Percentiles rank a stretch among this genome's conserved stretches.
phyloP scores from a whole-genome alignment of 2,329 filamentous ascomycete genomes.

The Zasmidium cellare region DNA sequence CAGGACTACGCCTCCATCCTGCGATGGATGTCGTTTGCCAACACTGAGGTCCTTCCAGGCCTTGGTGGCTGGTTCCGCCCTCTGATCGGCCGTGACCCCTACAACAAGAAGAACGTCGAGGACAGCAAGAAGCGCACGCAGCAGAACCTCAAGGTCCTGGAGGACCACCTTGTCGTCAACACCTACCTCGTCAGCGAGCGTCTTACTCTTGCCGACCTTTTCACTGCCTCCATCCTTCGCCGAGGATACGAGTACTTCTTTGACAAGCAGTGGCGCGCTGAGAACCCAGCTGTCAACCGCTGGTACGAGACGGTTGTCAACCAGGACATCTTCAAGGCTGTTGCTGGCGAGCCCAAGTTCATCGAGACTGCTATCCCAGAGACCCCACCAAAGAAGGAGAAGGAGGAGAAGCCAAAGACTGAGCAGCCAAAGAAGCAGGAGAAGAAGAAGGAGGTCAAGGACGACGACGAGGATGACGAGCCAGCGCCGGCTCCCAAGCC shows the following conservation, averaged over 20 bases:
- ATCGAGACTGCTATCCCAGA: slow-evolving; percentile 79
- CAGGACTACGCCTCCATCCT: slow-evolving; percentile 99
- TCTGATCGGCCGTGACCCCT: slow-evolving; percentile 75
- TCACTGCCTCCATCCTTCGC: slow-evolving; percentile 73
- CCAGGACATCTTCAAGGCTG: slow-evolving; percentile 85
- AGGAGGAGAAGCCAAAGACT: slow-evolving; percentile 53
- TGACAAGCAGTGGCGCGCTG: slow-evolving; percentile 81
- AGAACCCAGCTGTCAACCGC: slow-evolving; percentile 82
- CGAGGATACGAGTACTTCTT: slow-evolving; percentile 94
- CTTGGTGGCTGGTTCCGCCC: slow-evolving; percentile 84
- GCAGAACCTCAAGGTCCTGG: slow-evolving; percentile 70
- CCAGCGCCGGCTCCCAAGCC: slow-evolving; percentile 73
- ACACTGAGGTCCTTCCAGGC: slow-evolving; percentile 74
- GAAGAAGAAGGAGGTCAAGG: slow-evolving; percentile 54
- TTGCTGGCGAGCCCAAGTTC: slow-evolving; percentile 73
- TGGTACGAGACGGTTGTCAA: slow-evolving; percentile 95
- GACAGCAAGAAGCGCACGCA: slow-evolving; percentile 69
- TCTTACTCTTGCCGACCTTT: slow-evolving; percentile 93
- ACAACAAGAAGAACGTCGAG: slow-evolving; percentile 98
- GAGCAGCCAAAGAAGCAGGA: slow-evolving; percentile 60
- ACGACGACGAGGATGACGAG: slow-evolving; percentile 59
- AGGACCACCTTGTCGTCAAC: slow-evolving; percentile 86
- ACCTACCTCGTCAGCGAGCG: slow-evolving; percentile 98
- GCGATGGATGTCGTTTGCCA: slow-evolving; percentile 97
- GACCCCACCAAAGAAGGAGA: slow-evolving; percentile 70